Evolutionary conservation across 1,284 basidiomycete genomes (phyloP).

Genomic region (Rhodotorula sp.): DNA sequence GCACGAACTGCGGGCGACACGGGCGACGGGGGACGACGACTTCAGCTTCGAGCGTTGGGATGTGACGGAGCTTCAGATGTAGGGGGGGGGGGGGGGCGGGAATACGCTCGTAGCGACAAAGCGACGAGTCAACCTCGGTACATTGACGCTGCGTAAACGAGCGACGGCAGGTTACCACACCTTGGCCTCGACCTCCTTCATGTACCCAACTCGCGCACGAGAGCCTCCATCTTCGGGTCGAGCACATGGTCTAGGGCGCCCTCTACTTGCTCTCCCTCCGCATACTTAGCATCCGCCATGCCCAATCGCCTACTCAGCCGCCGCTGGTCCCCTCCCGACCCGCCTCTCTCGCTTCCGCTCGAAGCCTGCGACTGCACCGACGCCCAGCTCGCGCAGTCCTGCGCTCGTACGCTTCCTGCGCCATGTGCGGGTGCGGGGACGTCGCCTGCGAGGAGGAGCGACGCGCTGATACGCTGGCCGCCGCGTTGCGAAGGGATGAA

Average conservation of each 20-base stretch:
- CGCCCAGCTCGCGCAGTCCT: constrained; percentile 5
- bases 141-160: background rate
- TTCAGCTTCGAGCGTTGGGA: too few species aligned
- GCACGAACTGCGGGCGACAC: too few species aligned
- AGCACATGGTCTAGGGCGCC: constrained; percentile 5
- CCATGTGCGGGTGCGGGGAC: background rate
- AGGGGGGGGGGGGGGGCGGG: too few species aligned
- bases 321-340: background rate
- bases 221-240: constrained; percentile 14
- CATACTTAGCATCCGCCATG: background rate
- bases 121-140: too few species aligned
- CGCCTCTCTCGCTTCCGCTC: background rate
- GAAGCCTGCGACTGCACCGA: constrained; percentile 1
- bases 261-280: background rate
- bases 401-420: background rate
- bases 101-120: too few species aligned
- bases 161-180: background rate
- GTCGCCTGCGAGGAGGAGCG: background rate
- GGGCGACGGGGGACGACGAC: background rate
- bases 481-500: constrained; percentile 7
- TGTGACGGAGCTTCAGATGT: too few species aligned
- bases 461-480: constrained; percentile 2
- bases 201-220: constrained; percentile 9
- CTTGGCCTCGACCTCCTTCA: background rate
- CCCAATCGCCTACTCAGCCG: background rate